phyloP scores from a whole-genome alignment of 345 rosid species.

The Arabidopsis arenosa region DNA sequence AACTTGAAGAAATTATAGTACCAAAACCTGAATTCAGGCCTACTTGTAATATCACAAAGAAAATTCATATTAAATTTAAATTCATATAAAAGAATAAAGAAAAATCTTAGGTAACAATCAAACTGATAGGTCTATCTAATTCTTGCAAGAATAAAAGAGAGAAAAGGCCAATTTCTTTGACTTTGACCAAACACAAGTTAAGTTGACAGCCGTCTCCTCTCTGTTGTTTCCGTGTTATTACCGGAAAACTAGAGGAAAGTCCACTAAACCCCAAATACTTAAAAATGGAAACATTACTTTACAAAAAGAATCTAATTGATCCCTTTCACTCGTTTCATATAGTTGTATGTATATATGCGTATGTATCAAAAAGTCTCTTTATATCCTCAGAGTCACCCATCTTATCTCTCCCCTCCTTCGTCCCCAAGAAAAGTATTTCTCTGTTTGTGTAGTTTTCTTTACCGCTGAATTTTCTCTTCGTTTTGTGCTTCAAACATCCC shows the following conservation, averaged over 20 bases:
- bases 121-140: too few relatives aligned
- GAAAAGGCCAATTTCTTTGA: constrained; percentile 4
- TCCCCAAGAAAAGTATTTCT: constrained; percentile 16
- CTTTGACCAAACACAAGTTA: constrained; percentile 32
- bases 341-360: constrained; percentile 36
- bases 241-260: constrained; percentile 33
- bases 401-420: constrained; percentile 20
- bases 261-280: constrained; percentile 33
- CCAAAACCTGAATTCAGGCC: too few relatives aligned
- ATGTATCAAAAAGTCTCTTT: constrained; percentile 26
- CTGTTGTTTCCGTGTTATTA: constrained; percentile 47
- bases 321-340: constrained; percentile 15
- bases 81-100: too few relatives aligned
- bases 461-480: not conserved
- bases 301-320: not conserved
- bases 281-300: not conserved
- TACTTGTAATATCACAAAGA: too few relatives aligned
- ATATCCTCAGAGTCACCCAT: not conserved
- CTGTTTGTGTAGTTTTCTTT: not conserved
- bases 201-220: constrained; percentile 36
- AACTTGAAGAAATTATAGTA: too few relatives aligned
- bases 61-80: too few relatives aligned
- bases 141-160: too few relatives aligned
- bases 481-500: constrained; percentile 2
- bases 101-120: too few relatives aligned